A percentile compares a stretch with the other conserved stretches of the same genome.
Evolutionary conservation across 768 basidiomycete genomes (phyloP).

Genomic region (Cyclocybe aegerita): DNA sequence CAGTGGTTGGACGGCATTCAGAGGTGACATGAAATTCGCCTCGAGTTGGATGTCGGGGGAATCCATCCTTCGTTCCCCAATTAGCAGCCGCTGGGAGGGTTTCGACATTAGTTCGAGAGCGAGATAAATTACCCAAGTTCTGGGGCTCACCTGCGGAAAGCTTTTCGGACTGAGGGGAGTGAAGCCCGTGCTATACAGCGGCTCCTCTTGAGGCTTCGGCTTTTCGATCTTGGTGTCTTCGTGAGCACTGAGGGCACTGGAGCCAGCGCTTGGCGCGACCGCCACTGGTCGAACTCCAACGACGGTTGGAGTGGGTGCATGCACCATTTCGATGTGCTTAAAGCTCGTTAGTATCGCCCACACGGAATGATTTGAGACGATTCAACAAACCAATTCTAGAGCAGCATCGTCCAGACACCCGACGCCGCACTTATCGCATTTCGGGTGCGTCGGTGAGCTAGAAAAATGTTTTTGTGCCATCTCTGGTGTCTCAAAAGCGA

Average conservation of each 20-base stretch:
- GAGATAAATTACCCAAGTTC: background rate
- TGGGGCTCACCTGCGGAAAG: conserved; percentile 19
- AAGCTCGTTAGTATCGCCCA: background rate
- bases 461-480: conserved; percentile 38
- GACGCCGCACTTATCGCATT: conserved; percentile 39
- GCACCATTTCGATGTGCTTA: conserved; percentile 17
- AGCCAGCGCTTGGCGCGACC: background rate
- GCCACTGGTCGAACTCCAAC: conserved; percentile 1
- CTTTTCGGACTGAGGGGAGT: conserved; percentile 24
- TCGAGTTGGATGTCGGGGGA: conserved; percentile 30
- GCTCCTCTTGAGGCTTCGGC: background rate
- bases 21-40: conserved; percentile 27
- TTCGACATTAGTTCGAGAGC: background rate
- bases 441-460: conserved; percentile 43
- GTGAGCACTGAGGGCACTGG: background rate
- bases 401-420: conserved; percentile 39
- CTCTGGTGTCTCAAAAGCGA: conserved; percentile 37
- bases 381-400: conserved; percentile 33
- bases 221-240: background rate
- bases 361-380: background rate
- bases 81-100: conserved; percentile 19
- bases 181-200: conserved; percentile 22
- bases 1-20: conserved; percentile 30
- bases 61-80: conserved; percentile 18
- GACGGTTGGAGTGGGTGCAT: conserved; percentile 10